Conservation (phyloP, 768 basidiomycete species). For the Daedaleopsis sinensis region DNA sequence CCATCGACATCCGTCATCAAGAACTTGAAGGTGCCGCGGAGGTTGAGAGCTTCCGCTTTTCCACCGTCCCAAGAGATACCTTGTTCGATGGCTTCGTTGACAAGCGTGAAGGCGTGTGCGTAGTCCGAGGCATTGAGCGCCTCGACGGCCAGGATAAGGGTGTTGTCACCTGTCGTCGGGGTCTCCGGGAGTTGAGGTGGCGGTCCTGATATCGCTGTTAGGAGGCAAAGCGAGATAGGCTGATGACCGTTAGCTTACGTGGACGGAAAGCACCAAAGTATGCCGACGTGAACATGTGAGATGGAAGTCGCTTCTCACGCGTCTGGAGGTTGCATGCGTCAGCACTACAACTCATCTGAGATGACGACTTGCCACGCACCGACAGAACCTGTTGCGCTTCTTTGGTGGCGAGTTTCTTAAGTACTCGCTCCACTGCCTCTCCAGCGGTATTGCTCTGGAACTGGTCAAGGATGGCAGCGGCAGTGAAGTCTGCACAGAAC, state of each 20-base stretch:
- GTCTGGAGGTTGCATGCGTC: constrained; percentile 39
- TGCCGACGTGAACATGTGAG: constrained; percentile 88
- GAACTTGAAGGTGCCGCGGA: constrained; percentile 99
- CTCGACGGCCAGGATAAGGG: constrained; percentile 76
- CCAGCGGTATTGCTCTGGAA: constrained; percentile 85
- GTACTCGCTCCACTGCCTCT: constrained; percentile 85
- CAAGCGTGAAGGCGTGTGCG: constrained; percentile 72
- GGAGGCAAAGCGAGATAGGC: too few species aligned
- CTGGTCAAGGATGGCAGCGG: constrained; percentile 92
- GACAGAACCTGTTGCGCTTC: constrained; percentile 74
- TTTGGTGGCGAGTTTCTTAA: constrained; percentile 77
- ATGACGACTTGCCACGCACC: constrained; percentile 40
- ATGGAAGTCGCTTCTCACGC: constrained; percentile 84
- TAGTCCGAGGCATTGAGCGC: constrained; percentile 89
- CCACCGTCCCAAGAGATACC: constrained; percentile 76
- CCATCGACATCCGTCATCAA: constrained; percentile 80
- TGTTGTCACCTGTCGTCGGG: constrained; percentile 81
- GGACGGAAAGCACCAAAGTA: constrained; percentile 97
- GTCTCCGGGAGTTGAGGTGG: constrained; percentile 73
- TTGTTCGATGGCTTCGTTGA: constrained; percentile 86
- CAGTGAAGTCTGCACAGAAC: constrained; percentile 77
- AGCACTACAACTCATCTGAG: not conserved
- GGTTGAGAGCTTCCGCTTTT: constrained; percentile 87
- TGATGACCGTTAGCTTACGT: constrained; percentile 49
- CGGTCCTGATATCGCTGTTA: constrained; percentile 45